phyloP scores from a whole-genome alignment of 306 rosid genomes.

The Vigna nakashimae region DNA sequence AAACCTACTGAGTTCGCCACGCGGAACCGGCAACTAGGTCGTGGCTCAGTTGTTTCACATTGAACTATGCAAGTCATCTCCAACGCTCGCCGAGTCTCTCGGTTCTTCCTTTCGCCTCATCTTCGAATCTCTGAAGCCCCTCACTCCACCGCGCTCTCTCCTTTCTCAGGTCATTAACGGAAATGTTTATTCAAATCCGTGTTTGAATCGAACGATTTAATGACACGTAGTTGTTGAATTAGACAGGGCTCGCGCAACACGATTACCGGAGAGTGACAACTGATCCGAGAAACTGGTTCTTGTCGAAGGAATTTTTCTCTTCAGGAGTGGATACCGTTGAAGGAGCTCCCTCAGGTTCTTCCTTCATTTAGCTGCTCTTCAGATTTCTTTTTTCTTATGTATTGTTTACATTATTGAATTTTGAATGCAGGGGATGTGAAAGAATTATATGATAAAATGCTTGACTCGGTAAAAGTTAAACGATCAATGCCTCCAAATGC shows the following conservation, averaged over 20 bases:
- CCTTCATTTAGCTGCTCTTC: slow-evolving; percentile 21
- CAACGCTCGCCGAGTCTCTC: slow-evolving; percentile 64
- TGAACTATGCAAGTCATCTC: slow-evolving; percentile 67
- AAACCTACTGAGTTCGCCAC: slow-evolving; percentile 58
- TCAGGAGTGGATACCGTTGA: slow-evolving; percentile 50
- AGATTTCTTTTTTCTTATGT: slow-evolving; percentile 30
- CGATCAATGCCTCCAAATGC: slow-evolving; percentile 94
- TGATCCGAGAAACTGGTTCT: slow-evolving; percentile 41
- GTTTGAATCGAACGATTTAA: slow-evolving; percentile 1
- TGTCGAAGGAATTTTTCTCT: slow-evolving; percentile 58
- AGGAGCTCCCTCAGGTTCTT: slow-evolving; percentile 65
- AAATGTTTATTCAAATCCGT: neutral
- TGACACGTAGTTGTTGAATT: slow-evolving; percentile 36
- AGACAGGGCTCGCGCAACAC: slow-evolving; percentile 52
- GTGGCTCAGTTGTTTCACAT: slow-evolving; percentile 35
- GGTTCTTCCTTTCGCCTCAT: slow-evolving; percentile 54
- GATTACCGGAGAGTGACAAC: slow-evolving; percentile 38
- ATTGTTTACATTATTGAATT: slow-evolving; percentile 33
- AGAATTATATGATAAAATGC: slow-evolving; percentile 77
- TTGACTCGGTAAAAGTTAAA: slow-evolving; percentile 69
- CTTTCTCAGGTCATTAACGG: slow-evolving; percentile 52
- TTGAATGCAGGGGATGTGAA: slow-evolving; percentile 72
- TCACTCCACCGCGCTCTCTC: slow-evolving; percentile 35
- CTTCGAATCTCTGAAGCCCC: slow-evolving; percentile 42
- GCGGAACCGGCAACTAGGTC: slow-evolving; percentile 35